Conservation (phyloP, 768 basidiomycete species). For the Tephrocybe rancida region DNA sequence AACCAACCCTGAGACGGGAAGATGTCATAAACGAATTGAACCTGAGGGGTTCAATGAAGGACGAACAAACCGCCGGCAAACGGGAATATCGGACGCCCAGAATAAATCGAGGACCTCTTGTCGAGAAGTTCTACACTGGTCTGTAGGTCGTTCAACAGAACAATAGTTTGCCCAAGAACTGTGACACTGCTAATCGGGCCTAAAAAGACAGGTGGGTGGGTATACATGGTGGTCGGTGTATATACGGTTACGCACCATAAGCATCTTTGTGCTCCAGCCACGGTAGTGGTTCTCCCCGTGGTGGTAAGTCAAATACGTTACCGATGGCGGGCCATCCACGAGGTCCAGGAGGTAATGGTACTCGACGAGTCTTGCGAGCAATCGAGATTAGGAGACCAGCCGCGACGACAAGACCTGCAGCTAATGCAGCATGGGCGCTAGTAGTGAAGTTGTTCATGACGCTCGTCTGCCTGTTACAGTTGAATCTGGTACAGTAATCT, state of each 20-base stretch:
- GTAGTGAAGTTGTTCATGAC: background rate
- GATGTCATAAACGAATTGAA: background rate
- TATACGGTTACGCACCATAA: slow-evolving; percentile 18
- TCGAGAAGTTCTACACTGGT: slow-evolving; percentile 37
- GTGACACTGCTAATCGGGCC: slow-evolving; percentile 26
- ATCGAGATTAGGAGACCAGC: background rate
- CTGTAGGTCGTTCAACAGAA: slow-evolving; percentile 28
- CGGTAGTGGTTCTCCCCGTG: slow-evolving; percentile 19
- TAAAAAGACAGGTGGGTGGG: background rate
- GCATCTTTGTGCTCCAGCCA: slow-evolving; percentile 22
- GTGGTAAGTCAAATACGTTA: slow-evolving; percentile 32
- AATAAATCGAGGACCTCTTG: slow-evolving; percentile 32
- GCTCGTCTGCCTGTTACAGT: background rate
- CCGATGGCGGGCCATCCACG: slow-evolving; percentile 32
- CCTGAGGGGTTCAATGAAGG: slow-evolving; percentile 6
- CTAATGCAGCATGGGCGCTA: background rate
- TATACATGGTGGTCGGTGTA: background rate
- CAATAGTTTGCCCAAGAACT: slow-evolving; percentile 24
- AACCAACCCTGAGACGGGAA: slow-evolving; percentile 23
- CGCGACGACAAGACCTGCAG: background rate
- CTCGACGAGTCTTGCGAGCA: background rate
- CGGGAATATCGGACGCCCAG: slow-evolving; percentile 33
- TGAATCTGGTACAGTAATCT: too few relatives aligned
- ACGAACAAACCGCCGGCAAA: slow-evolving; percentile 36
- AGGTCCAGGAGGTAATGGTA: slow-evolving; percentile 32